phyloP scores from a whole-genome alignment of 169 alveolate genomes.

The Plasmodium cynomolgi region DNA sequence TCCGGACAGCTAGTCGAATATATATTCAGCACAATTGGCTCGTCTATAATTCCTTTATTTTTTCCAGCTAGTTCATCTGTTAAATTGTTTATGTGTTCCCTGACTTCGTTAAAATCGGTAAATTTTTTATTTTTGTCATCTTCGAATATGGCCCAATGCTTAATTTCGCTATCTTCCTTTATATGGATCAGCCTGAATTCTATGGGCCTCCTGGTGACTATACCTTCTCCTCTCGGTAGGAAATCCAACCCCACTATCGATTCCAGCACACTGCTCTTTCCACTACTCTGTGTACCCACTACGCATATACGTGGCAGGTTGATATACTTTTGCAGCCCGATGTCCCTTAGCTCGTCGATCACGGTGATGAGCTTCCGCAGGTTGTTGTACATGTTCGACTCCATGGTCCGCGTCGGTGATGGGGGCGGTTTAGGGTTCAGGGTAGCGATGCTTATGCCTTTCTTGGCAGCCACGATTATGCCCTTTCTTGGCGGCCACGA shows the following conservation, averaged over 20 bases:
- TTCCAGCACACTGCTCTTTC: constrained; percentile 95
- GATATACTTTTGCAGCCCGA: constrained; percentile 93
- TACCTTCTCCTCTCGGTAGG: constrained; percentile 98
- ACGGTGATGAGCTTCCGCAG: constrained; percentile 34
- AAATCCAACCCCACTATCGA: constrained; percentile 98
- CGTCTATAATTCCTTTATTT: constrained; percentile 96
- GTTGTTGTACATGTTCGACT: constrained; percentile 38
- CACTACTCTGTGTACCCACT: constrained; percentile 91
- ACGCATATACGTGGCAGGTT: constrained; percentile 91
- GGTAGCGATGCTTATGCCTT: too few species aligned
- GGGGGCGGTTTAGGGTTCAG: background rate
- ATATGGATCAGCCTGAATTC: constrained; percentile 95
- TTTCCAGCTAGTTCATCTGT: constrained; percentile 93
- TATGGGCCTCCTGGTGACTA: constrained; percentile 99
- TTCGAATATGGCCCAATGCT: constrained; percentile 85
- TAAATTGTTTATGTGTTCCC: constrained; percentile 89
- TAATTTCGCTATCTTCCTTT: constrained; percentile 82
- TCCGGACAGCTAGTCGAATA: constrained; percentile 97
- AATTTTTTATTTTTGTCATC: constrained; percentile 85
- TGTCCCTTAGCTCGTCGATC: constrained; percentile 92
- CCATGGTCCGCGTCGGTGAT: background rate
- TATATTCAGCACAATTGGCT: constrained; percentile 96
- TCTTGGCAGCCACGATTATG: too few species aligned
- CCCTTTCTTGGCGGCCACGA: too few species aligned
- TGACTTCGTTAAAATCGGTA: constrained; percentile 93